Percentiles rank a stretch among this genome's conserved stretches.
These are phyloP conservation scores for Alternaria alternata DNA, from an alignment of 2,329 filamentous ascomycete species.

Conservation along the genomic window DNA sequence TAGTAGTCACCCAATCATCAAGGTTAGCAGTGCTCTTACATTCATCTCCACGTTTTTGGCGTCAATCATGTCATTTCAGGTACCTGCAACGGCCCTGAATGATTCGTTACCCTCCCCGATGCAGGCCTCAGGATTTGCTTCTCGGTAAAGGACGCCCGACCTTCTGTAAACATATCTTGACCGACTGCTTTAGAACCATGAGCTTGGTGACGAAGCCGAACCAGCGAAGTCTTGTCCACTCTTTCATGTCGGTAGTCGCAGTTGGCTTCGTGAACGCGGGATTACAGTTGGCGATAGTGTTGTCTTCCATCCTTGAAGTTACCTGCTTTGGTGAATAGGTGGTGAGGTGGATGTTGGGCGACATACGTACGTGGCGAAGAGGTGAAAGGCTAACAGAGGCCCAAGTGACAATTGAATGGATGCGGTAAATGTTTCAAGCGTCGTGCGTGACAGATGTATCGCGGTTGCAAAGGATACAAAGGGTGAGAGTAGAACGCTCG, in stretches of 20 bases:
- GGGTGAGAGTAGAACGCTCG: neutral
- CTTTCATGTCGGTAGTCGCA: neutral
- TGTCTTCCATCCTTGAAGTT: neutral
- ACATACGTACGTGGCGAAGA: neutral
- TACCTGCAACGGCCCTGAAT: rapidly evolving
- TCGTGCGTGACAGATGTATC: neutral
- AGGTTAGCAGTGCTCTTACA: too few relatives aligned
- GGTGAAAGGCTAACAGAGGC: neutral
- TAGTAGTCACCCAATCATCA: too few relatives aligned
- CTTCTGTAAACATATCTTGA: neutral
- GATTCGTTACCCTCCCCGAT: rapidly evolving
- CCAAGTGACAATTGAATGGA: neutral
- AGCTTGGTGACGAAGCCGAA: neutral
- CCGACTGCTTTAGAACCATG: neutral
- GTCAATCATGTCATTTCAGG: rapidly evolving
- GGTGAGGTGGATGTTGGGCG: too few relatives aligned
- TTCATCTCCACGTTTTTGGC: rapidly evolving
- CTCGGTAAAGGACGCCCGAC: neutral
- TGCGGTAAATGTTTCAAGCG: too few relatives aligned
- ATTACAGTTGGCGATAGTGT: neutral
- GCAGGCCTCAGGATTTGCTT: rapidly evolving
- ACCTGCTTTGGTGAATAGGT: neutral
- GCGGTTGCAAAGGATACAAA: neutral
- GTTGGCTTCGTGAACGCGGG: neutral
- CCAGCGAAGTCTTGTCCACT: neutral